A percentile compares a stretch with the other conserved stretches of the same genome.
phyloP scores from a whole-genome alignment of 441 rosid genomes.

The Oxalis stricta region DNA sequence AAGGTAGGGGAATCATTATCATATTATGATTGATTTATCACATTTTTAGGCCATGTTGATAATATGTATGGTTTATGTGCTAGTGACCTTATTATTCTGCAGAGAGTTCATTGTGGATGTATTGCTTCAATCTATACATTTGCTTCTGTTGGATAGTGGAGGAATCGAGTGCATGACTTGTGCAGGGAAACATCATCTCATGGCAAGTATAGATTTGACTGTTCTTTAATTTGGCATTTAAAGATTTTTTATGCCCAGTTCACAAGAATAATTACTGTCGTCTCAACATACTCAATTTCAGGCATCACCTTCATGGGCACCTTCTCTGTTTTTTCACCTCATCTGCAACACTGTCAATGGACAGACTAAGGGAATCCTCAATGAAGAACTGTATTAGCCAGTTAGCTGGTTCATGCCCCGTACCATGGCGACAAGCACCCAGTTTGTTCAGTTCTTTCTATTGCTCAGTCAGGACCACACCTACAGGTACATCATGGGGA shows the following conservation, averaged over 20 bases:
- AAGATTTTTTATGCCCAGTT: too few species aligned
- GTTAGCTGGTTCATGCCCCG: constrained; percentile 64
- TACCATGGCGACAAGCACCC: constrained; percentile 74
- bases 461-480: constrained; percentile 44
- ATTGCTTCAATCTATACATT: constrained; percentile 54
- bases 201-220: constrained; percentile 37
- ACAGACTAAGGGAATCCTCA: constrained; percentile 43
- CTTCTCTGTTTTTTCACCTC: constrained; percentile 27
- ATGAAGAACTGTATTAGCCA: constrained; percentile 54
- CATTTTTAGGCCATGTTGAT: constrained; percentile 1
- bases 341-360: constrained; percentile 37
- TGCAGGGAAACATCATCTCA: constrained; percentile 39
- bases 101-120: constrained; percentile 95
- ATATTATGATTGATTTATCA: constrained; percentile 7
- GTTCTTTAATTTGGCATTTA: too few species aligned
- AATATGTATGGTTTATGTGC: constrained; percentile 1
- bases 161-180: constrained; percentile 81
- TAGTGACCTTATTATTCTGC: constrained; percentile 21
- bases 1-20: constrained; percentile 47
- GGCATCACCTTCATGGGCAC: constrained; percentile 44
- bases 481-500: constrained; percentile 36
- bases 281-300: constrained; percentile 24
- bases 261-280: too few species aligned
- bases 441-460: constrained; percentile 47
- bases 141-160: constrained; percentile 74